Base-by-base conservation (phyloP, 768 basidiomycete species). In the Amylocystis lapponica region DNA sequence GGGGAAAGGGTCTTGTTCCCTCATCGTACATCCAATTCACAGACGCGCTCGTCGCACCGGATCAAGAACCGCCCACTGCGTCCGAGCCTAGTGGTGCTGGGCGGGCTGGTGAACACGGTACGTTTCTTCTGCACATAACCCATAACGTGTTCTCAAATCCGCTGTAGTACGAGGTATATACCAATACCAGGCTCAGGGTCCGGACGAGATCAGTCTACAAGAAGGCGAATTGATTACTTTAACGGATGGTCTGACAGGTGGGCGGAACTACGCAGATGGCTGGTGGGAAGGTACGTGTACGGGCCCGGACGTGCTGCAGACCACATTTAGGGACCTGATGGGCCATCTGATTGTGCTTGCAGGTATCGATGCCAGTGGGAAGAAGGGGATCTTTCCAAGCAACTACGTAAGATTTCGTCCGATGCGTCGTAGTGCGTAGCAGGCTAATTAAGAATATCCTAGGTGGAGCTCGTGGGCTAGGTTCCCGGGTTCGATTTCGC, bases 351-450 rank as follows among this genome's bases (percentile, higher is more conserved):
- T 58, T 51, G 48, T 19, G 54, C 58, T 51, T 49, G 35, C 60
- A 87, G 86, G 86, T 43, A 67, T 78, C 49, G 75, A 80, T 51
- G 61, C 66, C 39, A 59, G 63, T 43, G 81, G 86, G 41, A 67
- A 60, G 59, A 86, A 78, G 61, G 87, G 87, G 5, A 87, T 90
- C 54, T 91, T 91, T 66, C 88, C 88, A 21, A 87, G 83, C 63
- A 89, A 87, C 66, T 90, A 90, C 71, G 88, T 90, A 64, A 63
- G 86, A 72, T 37, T 41, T 46, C 39, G 49, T 38, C n/a, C n/a
- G n/a, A n/a, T n/a, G n/a, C n/a, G n/a, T n/a, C n/a, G n/a, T n/a
- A n/a, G n/a, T n/a, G n/a, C n/a, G n/a, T n/a, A n/a, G n/a, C n/a
- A n/a, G n/a, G n/a, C n/a, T n/a, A n/a, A n/a, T n/a, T n/a, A n/a